A percentile compares a stretch with the other conserved stretches of the same genome.
Conservation (phyloP, 345 rosid genomes). For the Garcia nutans region DNA sequence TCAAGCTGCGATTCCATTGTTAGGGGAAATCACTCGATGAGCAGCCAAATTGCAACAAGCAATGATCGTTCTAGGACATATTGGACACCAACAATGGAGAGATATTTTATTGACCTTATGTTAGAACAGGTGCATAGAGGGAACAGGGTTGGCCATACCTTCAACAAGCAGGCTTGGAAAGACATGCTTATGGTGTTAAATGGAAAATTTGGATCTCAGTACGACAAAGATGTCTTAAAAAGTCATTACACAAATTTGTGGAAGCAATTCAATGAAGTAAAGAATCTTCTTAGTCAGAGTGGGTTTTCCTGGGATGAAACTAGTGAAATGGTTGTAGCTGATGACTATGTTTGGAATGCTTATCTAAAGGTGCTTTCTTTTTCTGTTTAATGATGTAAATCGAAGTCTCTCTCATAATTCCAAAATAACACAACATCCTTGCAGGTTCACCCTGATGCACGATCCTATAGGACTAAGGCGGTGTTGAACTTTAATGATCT, state of each 20-base stretch:
- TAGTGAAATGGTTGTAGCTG: conserved; percentile 68
- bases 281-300: conserved; percentile 58
- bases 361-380: conserved; percentile 58
- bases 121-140: conserved; percentile 78
- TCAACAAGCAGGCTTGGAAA: conserved; percentile 80
- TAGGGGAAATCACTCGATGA: conserved; percentile 21
- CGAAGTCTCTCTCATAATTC: conserved; percentile 5
- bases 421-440: conserved; percentile 18
- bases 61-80: conserved; percentile 74
- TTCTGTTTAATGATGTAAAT: conserved; percentile 1
- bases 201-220: conserved; percentile 66
- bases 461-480: conserved; percentile 66
- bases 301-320: conserved; percentile 84
- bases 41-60: conserved; percentile 35
- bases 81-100: conserved; percentile 87
- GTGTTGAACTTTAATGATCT: conserved; percentile 65
- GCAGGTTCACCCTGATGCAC: conserved; percentile 76
- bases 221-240: conserved; percentile 77
- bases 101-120: conserved; percentile 85
- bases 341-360: conserved; percentile 59
- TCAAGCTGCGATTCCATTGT: background rate
- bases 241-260: conserved; percentile 68
- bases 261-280: conserved; percentile 78
- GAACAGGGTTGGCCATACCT: conserved; percentile 72
- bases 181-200: conserved; percentile 69